Conservation (phyloP, 2,329 filamentous ascomycete species). For the Boeremia exigua region DNA sequence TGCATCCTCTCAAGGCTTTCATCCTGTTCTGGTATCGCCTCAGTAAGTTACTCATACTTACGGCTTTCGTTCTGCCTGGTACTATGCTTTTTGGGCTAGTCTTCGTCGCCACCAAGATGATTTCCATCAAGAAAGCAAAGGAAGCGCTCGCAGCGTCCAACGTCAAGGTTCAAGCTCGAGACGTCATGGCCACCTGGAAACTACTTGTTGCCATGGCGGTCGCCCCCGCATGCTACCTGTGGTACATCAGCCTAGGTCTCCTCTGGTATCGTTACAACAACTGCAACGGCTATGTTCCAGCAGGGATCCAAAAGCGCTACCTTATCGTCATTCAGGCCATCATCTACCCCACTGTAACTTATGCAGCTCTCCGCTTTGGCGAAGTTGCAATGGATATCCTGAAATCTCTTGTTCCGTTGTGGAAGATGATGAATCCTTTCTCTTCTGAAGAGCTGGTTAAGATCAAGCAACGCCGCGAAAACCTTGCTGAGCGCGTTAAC, state of each 20-base stretch:
- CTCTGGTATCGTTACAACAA: constrained; percentile 63
- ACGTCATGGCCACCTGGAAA: constrained; percentile 52
- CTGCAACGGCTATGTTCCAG: constrained; percentile 79
- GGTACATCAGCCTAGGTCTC: constrained; percentile 41
- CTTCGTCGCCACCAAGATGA: constrained; percentile 46
- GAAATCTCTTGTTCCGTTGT: constrained; percentile 88
- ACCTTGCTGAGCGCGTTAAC: constrained; percentile 82
- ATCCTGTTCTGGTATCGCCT: constrained; percentile 80
- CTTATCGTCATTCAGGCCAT: constrained; percentile 73
- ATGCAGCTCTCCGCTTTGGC: constrained; percentile 90
- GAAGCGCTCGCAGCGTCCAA: constrained; percentile 50
- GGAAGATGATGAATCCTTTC: constrained; percentile 82
- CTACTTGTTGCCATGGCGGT: constrained; percentile 49
- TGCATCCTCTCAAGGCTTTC: constrained; percentile 78
- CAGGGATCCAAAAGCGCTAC: constrained; percentile 73
- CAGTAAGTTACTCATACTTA: constrained; percentile 76
- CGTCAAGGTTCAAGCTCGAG: constrained; percentile 49
- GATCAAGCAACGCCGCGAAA: constrained; percentile 73
- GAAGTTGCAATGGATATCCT: constrained; percentile 99
- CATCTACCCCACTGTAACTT: constrained; percentile 86
- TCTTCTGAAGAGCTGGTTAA: constrained; percentile 84
- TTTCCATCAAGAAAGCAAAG: constrained; percentile 47
- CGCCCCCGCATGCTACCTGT: constrained; percentile 43
- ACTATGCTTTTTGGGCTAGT: constrained; percentile 76
- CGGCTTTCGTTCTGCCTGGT: constrained; percentile 83